Base-by-base conservation (phyloP, 495 filamentous ascomycete genomes). In the Tuber melanosporum region DNA sequence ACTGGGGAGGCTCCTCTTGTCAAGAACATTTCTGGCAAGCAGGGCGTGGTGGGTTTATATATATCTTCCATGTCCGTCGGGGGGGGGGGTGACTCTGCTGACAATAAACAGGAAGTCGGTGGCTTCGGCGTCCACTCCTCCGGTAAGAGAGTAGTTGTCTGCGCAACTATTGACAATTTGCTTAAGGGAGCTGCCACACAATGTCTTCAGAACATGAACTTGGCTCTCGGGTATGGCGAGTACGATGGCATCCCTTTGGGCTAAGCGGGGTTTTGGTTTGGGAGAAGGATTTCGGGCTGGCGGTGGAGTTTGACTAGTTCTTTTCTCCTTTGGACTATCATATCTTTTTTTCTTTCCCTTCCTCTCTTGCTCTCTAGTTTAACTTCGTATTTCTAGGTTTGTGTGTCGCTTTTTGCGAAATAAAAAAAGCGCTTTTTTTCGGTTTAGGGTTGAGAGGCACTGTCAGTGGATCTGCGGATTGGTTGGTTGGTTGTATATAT, bases 201-300 rank as follows among this genome's bases (percentile, higher is more conserved):
- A 86, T 97, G 94, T 86, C 85, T 97, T 83, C 94, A 97, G 88
- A 98, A 98, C 85, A 97, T 98, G 93, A 98, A 98, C 86, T 87
- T 99, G 74, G 92, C 94, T 76, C 89, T 97, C 45, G 95, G 95
- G 71, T 98, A 96, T 86, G 91, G 88, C 44, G 94, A 97, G 86
- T 97, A 93, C 85, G 91, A 97, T 84, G 95, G 94, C 57, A 97
- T 97, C 80, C 94, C 94, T 73, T 84, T 91, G 74, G 87, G 90
- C 82, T 90, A 86, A 72, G 49, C 39, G 69, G 22, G 73, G 19
- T 46, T 39, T 74, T 32, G 17, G 36, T 74, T 66, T 43, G 9
- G 52, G 57, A 45, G 42, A 46, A 52, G 49, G 7, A n/a, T 14
- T 72, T 72, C 45, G 9, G 22, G 45, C 14, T 15, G 71, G 42